Evolutionary conservation across 2,329 filamentous ascomycete genomes (phyloP).

Genomic region (Shiraia sp.): DNA sequence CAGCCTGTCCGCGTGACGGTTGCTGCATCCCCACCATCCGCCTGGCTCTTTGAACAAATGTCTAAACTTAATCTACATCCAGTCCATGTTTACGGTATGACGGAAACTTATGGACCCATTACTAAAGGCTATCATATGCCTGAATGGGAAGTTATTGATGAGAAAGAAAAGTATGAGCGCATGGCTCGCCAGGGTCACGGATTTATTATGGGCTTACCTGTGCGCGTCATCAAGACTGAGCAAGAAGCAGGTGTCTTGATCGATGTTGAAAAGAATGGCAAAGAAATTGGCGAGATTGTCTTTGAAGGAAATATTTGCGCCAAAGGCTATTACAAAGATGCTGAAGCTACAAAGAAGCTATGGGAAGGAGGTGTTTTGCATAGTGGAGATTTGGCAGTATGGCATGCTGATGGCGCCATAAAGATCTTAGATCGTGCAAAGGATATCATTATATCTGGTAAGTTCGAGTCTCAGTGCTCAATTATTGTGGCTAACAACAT

Average conservation of each 20-base stretch:
- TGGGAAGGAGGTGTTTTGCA: slow-evolving; percentile 87
- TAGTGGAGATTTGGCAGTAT: slow-evolving; percentile 89
- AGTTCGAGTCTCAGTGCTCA: slow-evolving; percentile 25
- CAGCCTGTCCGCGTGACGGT: slow-evolving; percentile 83
- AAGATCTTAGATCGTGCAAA: slow-evolving; percentile 94
- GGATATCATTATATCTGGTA: slow-evolving; percentile 96
- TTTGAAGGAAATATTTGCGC: slow-evolving; percentile 91
- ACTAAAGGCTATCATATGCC: slow-evolving; percentile 92
- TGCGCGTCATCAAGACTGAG: slow-evolving; percentile 79
- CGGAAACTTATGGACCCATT: slow-evolving; percentile 92
- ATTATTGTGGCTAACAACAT: background rate
- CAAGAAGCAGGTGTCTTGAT: slow-evolving; percentile 67
- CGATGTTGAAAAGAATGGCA: slow-evolving; percentile 70
- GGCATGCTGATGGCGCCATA: slow-evolving; percentile 86
- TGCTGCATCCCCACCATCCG: slow-evolving; percentile 86
- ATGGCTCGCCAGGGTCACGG: slow-evolving; percentile 97
- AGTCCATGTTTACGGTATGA: slow-evolving; percentile 88
- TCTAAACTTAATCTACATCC: slow-evolving; percentile 81
- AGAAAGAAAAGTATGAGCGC: slow-evolving; percentile 77
- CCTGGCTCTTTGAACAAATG: slow-evolving; percentile 93
- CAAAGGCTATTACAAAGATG: slow-evolving; percentile 89
- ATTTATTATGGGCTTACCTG: slow-evolving; percentile 80
- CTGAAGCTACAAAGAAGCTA: slow-evolving; percentile 80
- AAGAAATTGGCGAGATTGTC: slow-evolving; percentile 81
- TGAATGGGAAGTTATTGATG: slow-evolving; percentile 74